These are phyloP conservation scores for Styphnolobium japonicum DNA, from an alignment of 306 rosid species.

Conservation along the genomic window DNA sequence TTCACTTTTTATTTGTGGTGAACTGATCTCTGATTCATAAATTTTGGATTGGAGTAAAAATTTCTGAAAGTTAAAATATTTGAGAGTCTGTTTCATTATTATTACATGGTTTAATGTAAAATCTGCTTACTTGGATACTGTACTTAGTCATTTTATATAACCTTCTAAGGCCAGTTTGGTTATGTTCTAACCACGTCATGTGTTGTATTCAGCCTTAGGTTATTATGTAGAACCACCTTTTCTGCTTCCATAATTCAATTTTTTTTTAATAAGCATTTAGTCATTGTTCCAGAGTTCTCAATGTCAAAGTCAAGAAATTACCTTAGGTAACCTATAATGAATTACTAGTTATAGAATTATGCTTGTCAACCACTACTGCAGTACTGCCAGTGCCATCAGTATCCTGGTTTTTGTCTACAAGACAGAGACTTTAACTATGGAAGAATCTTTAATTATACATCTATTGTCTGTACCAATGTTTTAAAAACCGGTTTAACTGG, in stretches of 20 bases:
- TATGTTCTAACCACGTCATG: not conserved
- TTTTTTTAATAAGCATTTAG: too few species aligned
- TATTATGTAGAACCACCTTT: not conserved
- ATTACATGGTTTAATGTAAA: not conserved
- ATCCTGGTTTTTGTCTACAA: not conserved
- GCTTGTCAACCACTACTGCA: too few species aligned
- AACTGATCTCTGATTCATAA: not conserved
- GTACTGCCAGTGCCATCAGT: too few species aligned
- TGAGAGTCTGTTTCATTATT: conserved; percentile 1
- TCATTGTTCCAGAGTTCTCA: too few species aligned
- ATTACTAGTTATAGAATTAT: too few species aligned
- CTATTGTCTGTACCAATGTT: not conserved
- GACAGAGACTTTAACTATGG: not conserved
- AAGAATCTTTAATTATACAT: too few species aligned
- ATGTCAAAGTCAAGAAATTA: too few species aligned
- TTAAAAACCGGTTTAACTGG: too few species aligned
- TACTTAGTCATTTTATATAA: not conserved
- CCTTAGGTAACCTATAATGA: too few species aligned
- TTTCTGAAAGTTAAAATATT: not conserved
- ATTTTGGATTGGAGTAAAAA: not conserved
- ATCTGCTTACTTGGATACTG: not conserved
- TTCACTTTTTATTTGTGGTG: not conserved
- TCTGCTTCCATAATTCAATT: not conserved
- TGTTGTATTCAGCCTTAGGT: not conserved
- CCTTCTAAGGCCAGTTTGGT: not conserved